These are phyloP conservation scores for Aspergillus fumigatiaffinis DNA, from an alignment of 2,329 filamentous ascomycete species.

Conservation along the genomic window DNA sequence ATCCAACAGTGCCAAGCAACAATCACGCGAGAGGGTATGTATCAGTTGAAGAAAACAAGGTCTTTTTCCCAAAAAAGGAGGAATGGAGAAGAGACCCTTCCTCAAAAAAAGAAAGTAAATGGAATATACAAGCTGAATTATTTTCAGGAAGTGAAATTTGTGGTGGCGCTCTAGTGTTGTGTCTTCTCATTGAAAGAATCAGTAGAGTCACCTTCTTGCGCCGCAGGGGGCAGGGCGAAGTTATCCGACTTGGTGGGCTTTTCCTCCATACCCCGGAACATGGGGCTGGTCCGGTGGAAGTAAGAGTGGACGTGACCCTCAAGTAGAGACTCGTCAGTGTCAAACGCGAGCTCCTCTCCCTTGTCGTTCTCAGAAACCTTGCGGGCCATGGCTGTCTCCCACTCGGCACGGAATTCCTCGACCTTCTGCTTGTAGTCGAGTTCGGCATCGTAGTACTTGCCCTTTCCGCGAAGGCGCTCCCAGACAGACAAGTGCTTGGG, in stretches of 20 bases:
- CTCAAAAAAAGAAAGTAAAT: constrained; percentile 7
- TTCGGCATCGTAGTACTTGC: constrained; percentile 79
- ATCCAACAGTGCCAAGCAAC: background rate
- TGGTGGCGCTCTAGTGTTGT: background rate
- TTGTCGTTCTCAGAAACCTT: constrained; percentile 49
- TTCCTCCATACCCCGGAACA: constrained; percentile 40
- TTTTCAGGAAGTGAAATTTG: background rate
- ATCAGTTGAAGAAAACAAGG: constrained; percentile 2
- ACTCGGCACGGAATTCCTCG: constrained; percentile 68
- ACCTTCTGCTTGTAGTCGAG: constrained; percentile 81
- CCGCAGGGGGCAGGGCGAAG: constrained; percentile 33
- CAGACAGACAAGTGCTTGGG: constrained; percentile 81
- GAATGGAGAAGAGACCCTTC: background rate
- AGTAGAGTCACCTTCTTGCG: constrained; percentile 22
- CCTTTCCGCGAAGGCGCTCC: constrained; percentile 74
- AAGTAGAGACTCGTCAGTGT: constrained; percentile 46
- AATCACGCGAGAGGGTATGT: constrained; percentile 5
- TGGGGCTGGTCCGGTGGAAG: constrained; percentile 50
- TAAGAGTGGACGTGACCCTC: constrained; percentile 50
- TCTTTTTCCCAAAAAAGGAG: background rate
- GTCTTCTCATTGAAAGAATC: constrained; percentile 23
- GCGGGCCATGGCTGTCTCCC: constrained; percentile 48
- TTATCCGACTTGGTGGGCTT: constrained; percentile 28
- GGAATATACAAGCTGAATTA: constrained; percentile 10
- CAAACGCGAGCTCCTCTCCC: constrained; percentile 26